Evolutionary conservation across 1,139 yeast genomes (phyloP), one percentile per base, ranked within the genome.

Genomic region (Candida tetrigidarum): DNA sequence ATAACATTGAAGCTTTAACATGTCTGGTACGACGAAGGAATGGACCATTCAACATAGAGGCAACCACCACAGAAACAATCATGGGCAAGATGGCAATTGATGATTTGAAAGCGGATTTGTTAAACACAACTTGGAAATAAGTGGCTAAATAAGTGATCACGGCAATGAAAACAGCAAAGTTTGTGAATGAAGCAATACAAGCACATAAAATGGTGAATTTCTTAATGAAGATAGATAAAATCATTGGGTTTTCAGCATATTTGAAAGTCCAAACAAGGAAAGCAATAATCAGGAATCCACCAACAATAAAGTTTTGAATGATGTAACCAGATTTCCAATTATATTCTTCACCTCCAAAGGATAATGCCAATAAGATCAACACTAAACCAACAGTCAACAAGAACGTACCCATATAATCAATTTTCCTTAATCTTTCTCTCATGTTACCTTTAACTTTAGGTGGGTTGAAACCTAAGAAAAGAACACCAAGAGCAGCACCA

Each of bases 71-170:
- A 1, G 83, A 64, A 26, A 84, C 58, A 39, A 83, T 71, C 51
- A 74, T 53, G 1, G 89, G 85, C 25, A 84, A 61, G 49, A 81
- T 58, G 50, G 77, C 78, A 35, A 83, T 64, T 28, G 89, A 87
- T 0, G 88, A 78, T 45, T 71, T 67, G 68, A 79, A 74, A 1
- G 89, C 78, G 15, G 68, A 54, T 20, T 71, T 72, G 42, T 69
- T 64, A 45, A 66, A 66, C 22, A 76, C 71, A 16, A 80, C 76
- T 59, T 83, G 86, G 60, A 81, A 81, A 56, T 76, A 81, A 19
- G 81, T 67, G 6, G 85, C 71, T 35, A 80, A 57, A 53, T 73
- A 81, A 16, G 75, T 69, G 16, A 70, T 55, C 11, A 59, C 49
- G 4, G 71, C 58, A 70, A 81, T 69, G 58, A 80, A 80, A 35